phyloP scores from a whole-genome alignment of 2,329 filamentous ascomycete genomes.

The Verticillium klebahnii region DNA sequence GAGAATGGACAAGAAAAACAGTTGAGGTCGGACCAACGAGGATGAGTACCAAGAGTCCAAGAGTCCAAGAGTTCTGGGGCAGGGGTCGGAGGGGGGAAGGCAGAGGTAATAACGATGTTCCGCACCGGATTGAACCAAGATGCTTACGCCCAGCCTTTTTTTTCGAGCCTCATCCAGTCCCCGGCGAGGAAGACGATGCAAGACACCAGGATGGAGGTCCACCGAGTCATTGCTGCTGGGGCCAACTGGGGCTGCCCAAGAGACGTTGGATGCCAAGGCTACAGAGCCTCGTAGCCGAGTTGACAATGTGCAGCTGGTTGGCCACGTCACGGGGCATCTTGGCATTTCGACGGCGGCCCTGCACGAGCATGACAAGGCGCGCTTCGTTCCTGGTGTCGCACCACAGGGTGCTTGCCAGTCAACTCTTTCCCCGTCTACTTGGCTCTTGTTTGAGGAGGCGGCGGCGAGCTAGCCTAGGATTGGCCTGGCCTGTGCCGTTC shows the following conservation, averaged over 20 bases:
- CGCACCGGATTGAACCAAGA: neutral
- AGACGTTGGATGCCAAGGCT: conserved; percentile 2
- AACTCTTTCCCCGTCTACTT: neutral
- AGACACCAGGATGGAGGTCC: neutral
- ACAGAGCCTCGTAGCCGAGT: conserved; percentile 1
- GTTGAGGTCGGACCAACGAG: neutral
- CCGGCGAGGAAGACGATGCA: neutral
- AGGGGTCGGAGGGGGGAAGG: neutral
- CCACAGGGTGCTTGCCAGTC: neutral
- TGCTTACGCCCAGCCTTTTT: neutral
- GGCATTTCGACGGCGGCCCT: neutral
- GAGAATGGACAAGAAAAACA: neutral
- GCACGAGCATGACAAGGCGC: neutral
- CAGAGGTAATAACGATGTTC: neutral
- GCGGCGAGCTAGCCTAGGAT: neutral
- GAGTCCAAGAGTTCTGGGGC: neutral
- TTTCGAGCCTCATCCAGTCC: neutral
- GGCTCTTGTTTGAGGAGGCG: neutral
- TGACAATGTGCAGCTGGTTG: neutral
- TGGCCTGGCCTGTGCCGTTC: neutral
- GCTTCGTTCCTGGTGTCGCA: neutral
- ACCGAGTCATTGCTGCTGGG: neutral
- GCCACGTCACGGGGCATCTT: conserved; percentile 3
- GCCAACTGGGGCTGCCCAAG: neutral
- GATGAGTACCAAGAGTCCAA: neutral